Conservation (phyloP, 768 basidiomycete genomes). For the Tylopilus balloui region DNA sequence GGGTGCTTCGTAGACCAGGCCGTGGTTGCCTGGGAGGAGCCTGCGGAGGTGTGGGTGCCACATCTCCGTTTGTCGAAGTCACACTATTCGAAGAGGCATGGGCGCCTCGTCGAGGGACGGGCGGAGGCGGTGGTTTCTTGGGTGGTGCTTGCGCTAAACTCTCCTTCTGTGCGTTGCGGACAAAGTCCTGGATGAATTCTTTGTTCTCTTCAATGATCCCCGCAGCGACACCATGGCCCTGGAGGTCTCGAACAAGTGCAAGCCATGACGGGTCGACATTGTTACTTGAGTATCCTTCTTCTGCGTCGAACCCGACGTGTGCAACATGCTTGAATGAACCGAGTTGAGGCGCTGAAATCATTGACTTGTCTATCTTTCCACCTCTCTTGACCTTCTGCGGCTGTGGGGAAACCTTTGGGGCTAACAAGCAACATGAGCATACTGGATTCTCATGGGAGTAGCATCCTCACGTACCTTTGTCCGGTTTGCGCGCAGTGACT, state of each 20-base stretch:
- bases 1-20: slow-evolving; percentile 8
- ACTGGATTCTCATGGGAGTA: background rate
- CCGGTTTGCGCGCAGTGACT: slow-evolving; percentile 60
- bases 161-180: slow-evolving; percentile 43
- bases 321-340: slow-evolving; percentile 86
- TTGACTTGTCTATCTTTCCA: slow-evolving; percentile 86
- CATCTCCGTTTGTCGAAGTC: slow-evolving; percentile 19
- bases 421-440: slow-evolving; percentile 11
- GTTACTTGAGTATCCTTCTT: slow-evolving; percentile 79
- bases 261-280: slow-evolving; percentile 92
- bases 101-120: slow-evolving; percentile 30
- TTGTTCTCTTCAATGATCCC: slow-evolving; percentile 72
- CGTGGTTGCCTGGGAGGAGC: slow-evolving; percentile 32
- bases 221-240: slow-evolving; percentile 58
- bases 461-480: slow-evolving; percentile 42
- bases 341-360: slow-evolving; percentile 78
- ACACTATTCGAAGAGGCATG: slow-evolving; percentile 26
- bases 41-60: slow-evolving; percentile 30
- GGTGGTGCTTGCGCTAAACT: slow-evolving; percentile 35
- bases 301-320: slow-evolving; percentile 90
- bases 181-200: slow-evolving; percentile 85
- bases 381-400: slow-evolving; percentile 58
- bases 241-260: slow-evolving; percentile 61
- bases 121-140: slow-evolving; percentile 32
- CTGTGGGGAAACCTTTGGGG: slow-evolving; percentile 45